Evolutionary conservation across 257 asterid species (phyloP).

Genomic region (Asclepias syriaca): DNA sequence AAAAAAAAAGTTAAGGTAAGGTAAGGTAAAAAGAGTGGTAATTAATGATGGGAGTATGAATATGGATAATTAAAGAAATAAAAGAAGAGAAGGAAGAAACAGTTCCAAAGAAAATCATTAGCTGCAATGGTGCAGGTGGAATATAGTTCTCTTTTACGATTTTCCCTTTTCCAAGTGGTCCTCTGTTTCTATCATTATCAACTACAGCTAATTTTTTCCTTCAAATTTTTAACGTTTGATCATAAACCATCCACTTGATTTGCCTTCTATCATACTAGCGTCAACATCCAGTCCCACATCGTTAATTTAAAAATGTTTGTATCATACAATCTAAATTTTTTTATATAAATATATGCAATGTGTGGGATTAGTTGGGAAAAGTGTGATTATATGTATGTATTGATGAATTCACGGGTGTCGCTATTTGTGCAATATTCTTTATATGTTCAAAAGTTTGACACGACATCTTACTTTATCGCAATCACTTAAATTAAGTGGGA

Average conservation of each 20-base stretch:
- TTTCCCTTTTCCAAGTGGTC: neutral
- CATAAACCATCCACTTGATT: neutral
- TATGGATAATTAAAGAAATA: neutral
- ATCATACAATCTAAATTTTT: too few relatives aligned
- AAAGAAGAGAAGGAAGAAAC: neutral
- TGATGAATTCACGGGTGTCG: neutral
- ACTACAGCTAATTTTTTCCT: neutral
- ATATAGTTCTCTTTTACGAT: conserved; percentile 5
- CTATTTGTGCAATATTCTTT: neutral
- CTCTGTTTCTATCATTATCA: neutral
- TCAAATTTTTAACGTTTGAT: neutral
- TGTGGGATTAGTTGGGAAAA: too few relatives aligned
- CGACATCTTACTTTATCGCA: neutral
- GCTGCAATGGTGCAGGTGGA: conserved; percentile 14
- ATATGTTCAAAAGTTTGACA: neutral
- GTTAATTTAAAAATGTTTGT: too few relatives aligned
- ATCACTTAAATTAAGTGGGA: too few relatives aligned
- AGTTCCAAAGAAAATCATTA: neutral
- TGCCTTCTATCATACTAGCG: neutral
- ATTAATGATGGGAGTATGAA: neutral
- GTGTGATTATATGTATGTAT: too few relatives aligned
- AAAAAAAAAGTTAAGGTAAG: too few relatives aligned
- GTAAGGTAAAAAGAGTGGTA: neutral
- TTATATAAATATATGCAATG: too few relatives aligned
- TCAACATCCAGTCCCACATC: too few relatives aligned